Percentiles rank a stretch among this genome's conserved stretches.
Conservation (phyloP, 148 eudicot species). For the Linanthus parryae region DNA sequence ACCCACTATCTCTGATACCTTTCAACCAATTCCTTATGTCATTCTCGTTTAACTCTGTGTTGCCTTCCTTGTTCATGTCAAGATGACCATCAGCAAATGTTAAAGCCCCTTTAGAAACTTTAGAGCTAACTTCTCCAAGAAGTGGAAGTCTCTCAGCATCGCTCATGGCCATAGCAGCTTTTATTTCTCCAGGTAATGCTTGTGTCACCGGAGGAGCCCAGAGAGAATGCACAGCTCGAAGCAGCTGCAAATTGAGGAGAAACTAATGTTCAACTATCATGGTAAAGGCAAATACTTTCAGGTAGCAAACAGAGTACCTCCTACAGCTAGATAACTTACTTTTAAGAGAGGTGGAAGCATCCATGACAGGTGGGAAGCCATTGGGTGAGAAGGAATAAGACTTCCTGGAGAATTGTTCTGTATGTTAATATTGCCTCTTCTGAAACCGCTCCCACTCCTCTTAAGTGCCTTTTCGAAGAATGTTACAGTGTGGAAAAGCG, state of each 20-base stretch:
- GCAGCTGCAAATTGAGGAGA: constrained; percentile 53
- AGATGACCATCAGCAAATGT: constrained; percentile 58
- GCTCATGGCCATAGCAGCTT: constrained; percentile 81
- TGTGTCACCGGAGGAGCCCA: constrained; percentile 86
- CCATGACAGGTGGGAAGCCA: constrained; percentile 90
- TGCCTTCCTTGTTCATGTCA: constrained; percentile 60
- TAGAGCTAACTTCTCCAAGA: constrained; percentile 76
- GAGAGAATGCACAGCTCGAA: constrained; percentile 92
- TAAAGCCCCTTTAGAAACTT: constrained; percentile 55
- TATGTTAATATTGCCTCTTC: constrained; percentile 46
- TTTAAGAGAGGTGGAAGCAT: constrained; percentile 97
- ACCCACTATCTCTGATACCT: constrained; percentile 98
- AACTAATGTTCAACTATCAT: too few relatives aligned
- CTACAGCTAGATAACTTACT: too few relatives aligned
- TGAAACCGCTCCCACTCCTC: constrained; percentile 65
- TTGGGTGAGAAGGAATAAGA: constrained; percentile 53
- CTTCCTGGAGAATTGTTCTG: constrained; percentile 34
- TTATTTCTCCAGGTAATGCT: constrained; percentile 75
- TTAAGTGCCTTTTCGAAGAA: constrained; percentile 97
- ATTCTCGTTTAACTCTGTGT: constrained; percentile 66
- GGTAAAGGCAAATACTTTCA: too few relatives aligned
- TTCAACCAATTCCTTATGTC: constrained; percentile 91
- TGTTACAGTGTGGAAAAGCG: constrained; percentile 87
- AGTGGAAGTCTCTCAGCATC: constrained; percentile 74
- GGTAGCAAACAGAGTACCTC: too few relatives aligned